These are phyloP conservation scores for Umbelopsis isabellina DNA, from an alignment of 192 early-diverging fungal genomes.

Conservation along the genomic window DNA sequence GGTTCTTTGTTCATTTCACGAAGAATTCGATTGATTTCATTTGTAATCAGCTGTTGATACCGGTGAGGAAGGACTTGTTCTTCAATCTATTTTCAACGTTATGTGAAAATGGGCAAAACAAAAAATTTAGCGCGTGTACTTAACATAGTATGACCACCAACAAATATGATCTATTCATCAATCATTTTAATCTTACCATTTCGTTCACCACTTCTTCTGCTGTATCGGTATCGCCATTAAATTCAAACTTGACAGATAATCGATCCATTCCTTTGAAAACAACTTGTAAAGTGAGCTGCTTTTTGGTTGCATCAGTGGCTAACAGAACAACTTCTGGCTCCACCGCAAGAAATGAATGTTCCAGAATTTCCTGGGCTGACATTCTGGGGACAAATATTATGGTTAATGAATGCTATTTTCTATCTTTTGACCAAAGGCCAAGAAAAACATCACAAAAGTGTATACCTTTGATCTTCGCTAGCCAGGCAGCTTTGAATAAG, in stretches of 20 bases:
- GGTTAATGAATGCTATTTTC: neutral
- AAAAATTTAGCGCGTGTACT: neutral
- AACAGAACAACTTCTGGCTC: conserved; percentile 78
- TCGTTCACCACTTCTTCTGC: conserved; percentile 81
- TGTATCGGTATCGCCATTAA: conserved; percentile 77
- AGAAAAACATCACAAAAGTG: neutral
- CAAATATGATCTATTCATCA: no score
- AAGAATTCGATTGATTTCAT: conserved; percentile 78
- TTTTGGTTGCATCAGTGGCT: conserved; percentile 60
- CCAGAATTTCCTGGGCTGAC: conserved; percentile 71
- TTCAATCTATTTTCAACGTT: conserved; percentile 57
- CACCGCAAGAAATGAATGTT: conserved; percentile 73
- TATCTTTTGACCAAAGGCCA: no score
- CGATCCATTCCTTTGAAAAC: conserved; percentile 79
- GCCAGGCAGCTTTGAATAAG: conserved; percentile 70
- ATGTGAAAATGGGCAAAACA: neutral
- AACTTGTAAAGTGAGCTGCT: conserved; percentile 71
- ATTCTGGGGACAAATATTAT: conserved; percentile 40
- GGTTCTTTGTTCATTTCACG: conserved; percentile 63
- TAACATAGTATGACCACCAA: no score
- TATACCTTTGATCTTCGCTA: conserved; percentile 63
- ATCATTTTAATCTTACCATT: conserved; percentile 55
- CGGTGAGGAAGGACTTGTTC: conserved; percentile 73
- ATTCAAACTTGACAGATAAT: conserved; percentile 79
- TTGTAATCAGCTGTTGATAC: conserved; percentile 74